Percentiles rank a stretch among this genome's conserved stretches.
These are phyloP conservation scores for Tylopilus sp. DNA, from an alignment of 768 basidiomycete species.

Conservation along the genomic window DNA sequence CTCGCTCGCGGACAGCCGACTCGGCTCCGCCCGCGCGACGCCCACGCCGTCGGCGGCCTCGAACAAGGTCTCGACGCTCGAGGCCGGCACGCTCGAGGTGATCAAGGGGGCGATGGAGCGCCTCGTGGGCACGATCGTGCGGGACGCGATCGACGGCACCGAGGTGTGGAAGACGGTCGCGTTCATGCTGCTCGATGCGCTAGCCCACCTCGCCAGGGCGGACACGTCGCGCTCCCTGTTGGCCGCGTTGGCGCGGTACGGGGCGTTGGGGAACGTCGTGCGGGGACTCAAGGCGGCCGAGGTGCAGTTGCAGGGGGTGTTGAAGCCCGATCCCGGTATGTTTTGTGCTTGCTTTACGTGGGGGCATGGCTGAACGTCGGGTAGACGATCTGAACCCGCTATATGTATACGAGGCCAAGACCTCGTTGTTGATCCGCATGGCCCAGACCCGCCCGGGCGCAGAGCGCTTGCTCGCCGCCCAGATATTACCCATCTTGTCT, in stretches of 20 bases:
- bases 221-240: conserved; percentile 69
- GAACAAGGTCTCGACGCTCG: conserved; percentile 40
- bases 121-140: conserved; percentile 65
- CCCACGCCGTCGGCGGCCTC: conserved; percentile 13
- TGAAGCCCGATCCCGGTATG: conserved; percentile 89
- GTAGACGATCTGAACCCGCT: conserved; percentile 85
- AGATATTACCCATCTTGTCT: conserved; percentile 67
- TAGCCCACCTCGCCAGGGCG: conserved; percentile 65
- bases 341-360: conserved; percentile 7
- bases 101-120: conserved; percentile 71
- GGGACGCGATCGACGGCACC: conserved; percentile 93
- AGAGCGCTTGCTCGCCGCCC: conserved; percentile 77
- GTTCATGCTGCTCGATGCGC: conserved; percentile 83
- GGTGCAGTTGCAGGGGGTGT: conserved; percentile 62
- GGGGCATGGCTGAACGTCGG: too few relatives aligned
- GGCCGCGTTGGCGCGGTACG: conserved; percentile 60
- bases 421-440: conserved; percentile 84
- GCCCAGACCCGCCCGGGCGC: conserved; percentile 81
- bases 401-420: conserved; percentile 94
- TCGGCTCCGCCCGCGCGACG: conserved; percentile 20
- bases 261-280: conserved; percentile 79
- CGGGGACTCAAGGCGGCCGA: conserved; percentile 83
- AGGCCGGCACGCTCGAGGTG: conserved; percentile 59
- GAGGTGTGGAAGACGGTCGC: conserved; percentile 98
- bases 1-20: conserved; percentile 37